Percentiles rank a stretch among this genome's conserved stretches.
phyloP scores from a whole-genome alignment of 108 stramenopile genomes.

The Nitzschia sp. region DNA sequence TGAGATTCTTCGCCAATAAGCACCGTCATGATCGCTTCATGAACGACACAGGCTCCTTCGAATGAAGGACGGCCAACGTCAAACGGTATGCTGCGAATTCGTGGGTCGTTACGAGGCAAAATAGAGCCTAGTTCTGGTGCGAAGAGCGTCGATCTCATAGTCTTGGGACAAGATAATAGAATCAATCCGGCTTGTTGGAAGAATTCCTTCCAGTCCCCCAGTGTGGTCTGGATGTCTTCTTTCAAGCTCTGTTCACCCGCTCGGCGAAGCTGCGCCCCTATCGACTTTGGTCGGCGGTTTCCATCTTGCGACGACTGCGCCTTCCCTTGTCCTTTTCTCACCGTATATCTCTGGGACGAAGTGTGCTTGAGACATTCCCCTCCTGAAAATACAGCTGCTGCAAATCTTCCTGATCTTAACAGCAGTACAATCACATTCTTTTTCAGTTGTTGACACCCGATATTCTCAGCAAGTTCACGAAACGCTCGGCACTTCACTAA shows the following conservation, averaged over 20 bases:
- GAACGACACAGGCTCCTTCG: constrained; percentile 31
- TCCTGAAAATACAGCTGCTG: constrained; percentile 51
- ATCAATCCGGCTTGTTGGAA: constrained; percentile 16
- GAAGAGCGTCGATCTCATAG: constrained; percentile 43
- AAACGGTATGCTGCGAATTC: constrained; percentile 75
- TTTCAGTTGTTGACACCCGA: not conserved
- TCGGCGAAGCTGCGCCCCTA: constrained; percentile 82
- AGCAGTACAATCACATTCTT: constrained; percentile 54
- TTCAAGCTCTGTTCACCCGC: constrained; percentile 73
- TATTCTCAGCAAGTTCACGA: not conserved
- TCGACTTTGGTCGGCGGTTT: constrained; percentile 68
- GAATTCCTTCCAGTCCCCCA: constrained; percentile 57
- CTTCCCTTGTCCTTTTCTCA: constrained; percentile 87
- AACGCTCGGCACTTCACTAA: not conserved
- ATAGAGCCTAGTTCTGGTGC: constrained; percentile 1
- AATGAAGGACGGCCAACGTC: constrained; percentile 76
- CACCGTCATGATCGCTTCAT: constrained; percentile 48
- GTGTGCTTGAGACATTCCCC: constrained; percentile 62
- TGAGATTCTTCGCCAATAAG: constrained; percentile 15
- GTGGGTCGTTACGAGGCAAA: constrained; percentile 32
- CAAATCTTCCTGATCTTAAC: constrained; percentile 74
- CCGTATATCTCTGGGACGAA: constrained; percentile 72
- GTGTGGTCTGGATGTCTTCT: constrained; percentile 54
- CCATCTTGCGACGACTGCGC: constrained; percentile 76
- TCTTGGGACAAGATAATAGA: constrained; percentile 53